Evolutionary conservation across 2,329 filamentous ascomycete species (phyloP), one percentile per base, ranked within the genome.

Genomic region (Botrytis fabae): DNA sequence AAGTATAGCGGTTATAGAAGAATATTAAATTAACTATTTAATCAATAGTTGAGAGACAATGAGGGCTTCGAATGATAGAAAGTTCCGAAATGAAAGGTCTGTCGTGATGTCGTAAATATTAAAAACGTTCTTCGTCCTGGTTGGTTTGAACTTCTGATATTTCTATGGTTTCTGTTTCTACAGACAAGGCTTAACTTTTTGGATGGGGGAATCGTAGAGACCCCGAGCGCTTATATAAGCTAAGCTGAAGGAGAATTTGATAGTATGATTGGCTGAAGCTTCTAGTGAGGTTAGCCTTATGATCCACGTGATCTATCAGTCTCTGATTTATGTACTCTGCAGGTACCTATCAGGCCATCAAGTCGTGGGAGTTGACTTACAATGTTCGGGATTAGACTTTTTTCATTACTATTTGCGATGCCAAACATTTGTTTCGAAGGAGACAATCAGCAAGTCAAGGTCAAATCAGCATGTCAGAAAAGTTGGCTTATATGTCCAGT

Each of bases 101-200:
- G 48, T 68, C 48, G 65, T 57, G 65, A 69, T 69, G 65, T 69
- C 51, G 65, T 59, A 25, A 57, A 59, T 51, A 68, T 32, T 68
- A 57, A 68, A 57, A 42, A 42, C 48, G 65, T 68, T 68, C 35
- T 54, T 68, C 64, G 25, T 68, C 48, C 48, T 68, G 65, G 28
- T 57, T 57, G 65, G 57, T 57, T 57, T 28, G 38, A 25, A 57
- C 51, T 57, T 57, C 48, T 42, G 48, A 66, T 28, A 66, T 40
- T 66, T 66, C 46, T 40, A 66, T 66, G 64, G 16, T 32, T 42
- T 68, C 35, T 57, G 16, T 32, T 42, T 68, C 35, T 57, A 68
- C 40, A 59, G 65, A 66, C 65, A 69, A 69, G 65, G 65, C 65
- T 69, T 28, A 59, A 44, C 48, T 57, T 69, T 69, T 69, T 69